Percentiles rank a stretch among this genome's conserved stretches.
Evolutionary conservation across 2,329 filamentous ascomycete genomes (phyloP).

Genomic region (Mollisia scopiformis): DNA sequence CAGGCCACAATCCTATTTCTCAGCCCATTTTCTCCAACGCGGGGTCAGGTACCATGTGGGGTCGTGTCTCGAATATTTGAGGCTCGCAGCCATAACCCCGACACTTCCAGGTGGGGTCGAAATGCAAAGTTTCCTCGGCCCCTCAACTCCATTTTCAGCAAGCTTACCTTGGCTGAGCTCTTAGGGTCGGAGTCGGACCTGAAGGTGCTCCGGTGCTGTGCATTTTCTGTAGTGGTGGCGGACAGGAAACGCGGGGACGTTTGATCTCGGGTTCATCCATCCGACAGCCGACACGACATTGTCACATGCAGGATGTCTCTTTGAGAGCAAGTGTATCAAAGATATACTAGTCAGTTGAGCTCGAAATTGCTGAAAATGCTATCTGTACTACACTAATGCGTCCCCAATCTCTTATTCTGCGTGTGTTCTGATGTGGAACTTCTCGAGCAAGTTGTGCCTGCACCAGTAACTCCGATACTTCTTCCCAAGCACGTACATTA

Average conservation of each 20-base stretch:
- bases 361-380: not conserved
- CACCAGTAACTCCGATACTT: conserved; percentile 21
- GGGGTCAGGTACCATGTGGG: conserved; percentile 5
- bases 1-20: not conserved
- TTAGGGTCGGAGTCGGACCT: not conserved
- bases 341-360: not conserved
- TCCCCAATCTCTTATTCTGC: conserved; percentile 10
- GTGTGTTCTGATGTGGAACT: conserved; percentile 21
- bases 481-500: conserved; percentile 23
- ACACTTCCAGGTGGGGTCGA: not conserved
- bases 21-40: not conserved
- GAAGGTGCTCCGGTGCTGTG: not conserved
- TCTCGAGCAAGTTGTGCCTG: conserved; percentile 20
- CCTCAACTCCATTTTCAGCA: not conserved
- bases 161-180: not conserved
- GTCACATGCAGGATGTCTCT: not conserved
- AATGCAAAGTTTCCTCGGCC: not conserved
- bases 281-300: not conserved
- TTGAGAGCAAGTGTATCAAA: not conserved
- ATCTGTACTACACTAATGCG: not conserved
- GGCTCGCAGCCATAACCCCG: not conserved
- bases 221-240: not conserved
- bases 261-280: not conserved
- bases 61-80: not conserved
- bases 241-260: not conserved